Evolutionary conservation across 1,139 yeast species (phyloP), one percentile per base, ranked within the genome.

Genomic region (Pichia cactophila): DNA sequence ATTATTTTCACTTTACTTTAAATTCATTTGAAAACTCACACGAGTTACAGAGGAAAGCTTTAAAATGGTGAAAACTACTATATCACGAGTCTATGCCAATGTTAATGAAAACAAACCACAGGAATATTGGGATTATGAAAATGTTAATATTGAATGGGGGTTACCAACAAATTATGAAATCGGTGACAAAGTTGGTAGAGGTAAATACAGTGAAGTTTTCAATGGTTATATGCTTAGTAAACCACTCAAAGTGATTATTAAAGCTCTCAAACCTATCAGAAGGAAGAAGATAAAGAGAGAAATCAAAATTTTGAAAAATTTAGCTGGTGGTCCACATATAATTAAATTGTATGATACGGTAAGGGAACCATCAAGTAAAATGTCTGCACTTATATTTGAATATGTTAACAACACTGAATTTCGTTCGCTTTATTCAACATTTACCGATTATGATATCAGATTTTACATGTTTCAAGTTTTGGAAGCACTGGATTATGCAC

Each of bases 51-150:
- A 31, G n/a, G 6, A 31, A 8, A 31, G 2, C 35, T 12, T 14
- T 10, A 26, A 17, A 6, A 26, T 23, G 17, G 47, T 48, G 46
- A 44, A 54, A 46, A 51, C 56, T 8, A 54, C 59, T 12, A 51
- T 61, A 29, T 56, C 90, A 2, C 71, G 77, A 55, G 89, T 84
- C 5, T 84, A 83, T 60, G 75, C 83, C 20, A 84, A 83, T 61
- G 88, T 74, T 35, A 84, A 85, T 62, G 70, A 70, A 43, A 69
- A 70, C 54, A 79, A 81, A 56, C 84, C 88, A 4, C 74, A 77
- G 51, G 83, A 81, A 49, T 85, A 85, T 66, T 85, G 90, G 87
- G 90, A 85, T 65, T 85, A 85, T 61, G 94, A 84, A 58, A 81
- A 80, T 61, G 72, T 73, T 67, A 78, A 74, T 48, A 82, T 85